Evolutionary conservation across 192 early-diverging fungal species (phyloP).

Genomic region (Coemansia sp.): DNA sequence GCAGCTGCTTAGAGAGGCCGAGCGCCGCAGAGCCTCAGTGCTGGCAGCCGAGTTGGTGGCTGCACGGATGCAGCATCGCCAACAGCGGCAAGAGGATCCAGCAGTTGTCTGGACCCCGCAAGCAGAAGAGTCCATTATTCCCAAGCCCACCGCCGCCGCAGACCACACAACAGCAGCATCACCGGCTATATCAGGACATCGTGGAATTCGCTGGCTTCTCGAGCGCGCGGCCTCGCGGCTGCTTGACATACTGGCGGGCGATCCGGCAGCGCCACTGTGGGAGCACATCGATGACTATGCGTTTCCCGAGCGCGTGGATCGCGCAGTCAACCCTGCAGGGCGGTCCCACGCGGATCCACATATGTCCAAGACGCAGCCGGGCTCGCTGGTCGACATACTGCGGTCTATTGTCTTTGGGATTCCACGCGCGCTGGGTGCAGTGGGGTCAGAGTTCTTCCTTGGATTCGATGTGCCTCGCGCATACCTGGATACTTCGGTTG

Average conservation of each 20-base stretch:
- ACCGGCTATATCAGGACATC: background rate
- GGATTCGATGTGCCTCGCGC: conserved; percentile 36
- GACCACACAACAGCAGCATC: background rate
- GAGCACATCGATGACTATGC: conserved; percentile 51
- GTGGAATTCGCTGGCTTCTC: conserved; percentile 15
- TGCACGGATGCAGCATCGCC: background rate
- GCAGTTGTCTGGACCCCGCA: background rate
- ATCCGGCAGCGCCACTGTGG: conserved; percentile 45
- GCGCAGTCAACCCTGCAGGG: conserved; percentile 26
- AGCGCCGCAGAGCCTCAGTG: conserved; percentile 32
- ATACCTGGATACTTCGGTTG: conserved; percentile 32
- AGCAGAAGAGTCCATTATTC: too few relatives aligned
- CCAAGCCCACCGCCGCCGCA: background rate
- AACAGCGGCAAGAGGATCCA: background rate
- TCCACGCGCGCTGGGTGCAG: conserved; percentile 12
- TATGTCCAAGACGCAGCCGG: conserved; percentile 38
- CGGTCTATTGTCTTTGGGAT: conserved; percentile 1
- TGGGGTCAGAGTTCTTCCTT: conserved; percentile 32
- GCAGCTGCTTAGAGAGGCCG: conserved; percentile 51
- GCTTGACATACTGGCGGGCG: conserved; percentile 28
- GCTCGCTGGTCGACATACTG: conserved; percentile 39
- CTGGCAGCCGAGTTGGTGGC: conserved; percentile 14
- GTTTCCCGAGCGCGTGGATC: conserved; percentile 44
- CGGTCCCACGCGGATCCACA: conserved; percentile 19
- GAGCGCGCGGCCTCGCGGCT: conserved; percentile 11